Percentiles rank a stretch among this genome's conserved stretches.
These are phyloP conservation scores for Royoungia palumana DNA, from an alignment of 768 basidiomycete genomes.

Conservation along the genomic window DNA sequence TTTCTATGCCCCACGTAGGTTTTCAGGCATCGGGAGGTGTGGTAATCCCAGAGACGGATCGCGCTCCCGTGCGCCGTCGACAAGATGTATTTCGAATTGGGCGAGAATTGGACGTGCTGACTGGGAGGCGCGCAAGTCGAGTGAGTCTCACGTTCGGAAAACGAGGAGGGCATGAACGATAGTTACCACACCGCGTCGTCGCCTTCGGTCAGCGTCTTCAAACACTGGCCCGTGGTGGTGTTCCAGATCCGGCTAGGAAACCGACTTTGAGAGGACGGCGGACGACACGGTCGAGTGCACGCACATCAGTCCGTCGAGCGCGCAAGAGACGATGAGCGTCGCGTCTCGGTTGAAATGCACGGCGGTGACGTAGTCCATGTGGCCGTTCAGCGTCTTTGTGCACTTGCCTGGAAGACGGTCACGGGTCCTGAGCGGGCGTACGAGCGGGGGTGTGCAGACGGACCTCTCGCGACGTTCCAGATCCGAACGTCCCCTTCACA, in stretches of 20 bases:
- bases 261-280: not conserved
- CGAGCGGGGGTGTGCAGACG: slow-evolving; percentile 3
- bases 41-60: slow-evolving; percentile 94
- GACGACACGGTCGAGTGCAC: slow-evolving; percentile 24
- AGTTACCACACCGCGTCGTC: slow-evolving; percentile 76
- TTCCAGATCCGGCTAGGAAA: slow-evolving; percentile 93
- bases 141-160: not conserved
- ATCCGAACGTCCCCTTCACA: slow-evolving; percentile 92
- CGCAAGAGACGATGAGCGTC: slow-evolving; percentile 85
- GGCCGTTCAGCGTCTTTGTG: slow-evolving; percentile 84
- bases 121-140: slow-evolving; percentile 36
- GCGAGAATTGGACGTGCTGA: slow-evolving; percentile 91
- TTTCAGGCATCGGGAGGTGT: slow-evolving; percentile 85
- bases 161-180: not conserved
- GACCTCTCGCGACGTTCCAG: slow-evolving; percentile 87
- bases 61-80: slow-evolving; percentile 92
- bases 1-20: slow-evolving; percentile 85
- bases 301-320: slow-evolving; percentile 92
- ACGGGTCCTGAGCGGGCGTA: no score
- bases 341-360: slow-evolving; percentile 94
- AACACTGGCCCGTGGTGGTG: slow-evolving; percentile 85
- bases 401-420: slow-evolving; percentile 57
- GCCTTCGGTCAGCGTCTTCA: slow-evolving; percentile 93
- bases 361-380: slow-evolving; percentile 91
- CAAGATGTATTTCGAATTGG: slow-evolving; percentile 92